phyloP scores from a whole-genome alignment of 345 rosid genomes.

The Noccaea bulbosa region DNA sequence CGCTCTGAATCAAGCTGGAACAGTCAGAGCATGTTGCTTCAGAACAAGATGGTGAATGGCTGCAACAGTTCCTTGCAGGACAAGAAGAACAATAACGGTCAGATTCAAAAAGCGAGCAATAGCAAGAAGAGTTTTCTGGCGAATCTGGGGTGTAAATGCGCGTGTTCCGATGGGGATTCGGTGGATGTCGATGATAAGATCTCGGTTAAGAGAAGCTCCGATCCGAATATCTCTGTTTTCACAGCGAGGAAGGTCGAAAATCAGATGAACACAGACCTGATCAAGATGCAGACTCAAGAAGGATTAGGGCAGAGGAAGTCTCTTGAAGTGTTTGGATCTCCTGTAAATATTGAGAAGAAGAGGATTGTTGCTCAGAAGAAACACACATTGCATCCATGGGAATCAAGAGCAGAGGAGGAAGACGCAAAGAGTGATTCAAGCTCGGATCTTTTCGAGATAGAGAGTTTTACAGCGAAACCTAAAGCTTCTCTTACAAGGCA shows the following conservation, averaged over 20 bases:
- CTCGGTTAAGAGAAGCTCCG: slow-evolving; percentile 38
- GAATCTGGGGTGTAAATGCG: slow-evolving; percentile 62
- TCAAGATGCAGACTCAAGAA: slow-evolving; percentile 40
- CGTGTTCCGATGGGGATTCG: slow-evolving; percentile 60
- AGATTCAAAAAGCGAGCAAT: slow-evolving; percentile 39
- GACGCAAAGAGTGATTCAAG: slow-evolving; percentile 59
- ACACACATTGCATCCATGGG: slow-evolving; percentile 53
- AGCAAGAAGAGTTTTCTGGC: slow-evolving; percentile 57
- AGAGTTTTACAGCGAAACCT: slow-evolving; percentile 63
- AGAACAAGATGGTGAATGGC: slow-evolving; percentile 36
- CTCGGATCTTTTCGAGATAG: slow-evolving; percentile 88
- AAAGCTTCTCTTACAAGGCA: slow-evolving; percentile 60
- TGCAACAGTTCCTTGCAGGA: slow-evolving; percentile 36
- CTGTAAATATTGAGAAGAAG: slow-evolving; percentile 44
- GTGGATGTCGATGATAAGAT: slow-evolving; percentile 50
- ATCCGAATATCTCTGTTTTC: slow-evolving; percentile 34
- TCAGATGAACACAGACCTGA: slow-evolving; percentile 30
- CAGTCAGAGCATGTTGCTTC: slow-evolving; percentile 66
- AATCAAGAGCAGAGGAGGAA: slow-evolving; percentile 40
- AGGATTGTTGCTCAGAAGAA: slow-evolving; percentile 50
- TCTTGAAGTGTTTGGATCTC: slow-evolving; percentile 66
- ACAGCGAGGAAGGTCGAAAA: slow-evolving; percentile 30
- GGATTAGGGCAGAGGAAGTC: slow-evolving; percentile 50
- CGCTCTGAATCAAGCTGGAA: slow-evolving; percentile 74
- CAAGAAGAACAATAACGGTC: slow-evolving; percentile 33